These are phyloP conservation scores for Coprinopsis cinerea DNA, from an alignment of 768 basidiomycete genomes.

Conservation along the genomic window DNA sequence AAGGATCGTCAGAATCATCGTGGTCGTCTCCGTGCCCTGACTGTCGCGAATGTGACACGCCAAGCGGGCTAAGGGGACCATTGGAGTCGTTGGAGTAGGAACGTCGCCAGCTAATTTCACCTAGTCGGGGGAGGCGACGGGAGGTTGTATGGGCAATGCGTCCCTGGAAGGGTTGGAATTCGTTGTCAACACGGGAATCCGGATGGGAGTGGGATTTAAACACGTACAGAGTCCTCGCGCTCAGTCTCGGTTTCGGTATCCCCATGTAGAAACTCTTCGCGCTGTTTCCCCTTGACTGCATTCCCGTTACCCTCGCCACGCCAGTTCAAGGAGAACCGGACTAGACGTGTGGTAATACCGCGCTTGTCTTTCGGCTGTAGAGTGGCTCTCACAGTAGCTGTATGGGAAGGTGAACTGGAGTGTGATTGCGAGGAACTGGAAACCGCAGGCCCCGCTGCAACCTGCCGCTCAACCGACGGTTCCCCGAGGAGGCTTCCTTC, in stretches of 20 bases:
- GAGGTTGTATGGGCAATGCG: too few species aligned
- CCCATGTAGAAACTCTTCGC: conserved; percentile 49
- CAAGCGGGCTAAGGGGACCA: neutral
- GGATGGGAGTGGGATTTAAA: conserved; percentile 21
- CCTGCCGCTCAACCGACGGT: too few species aligned
- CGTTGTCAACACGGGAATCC: neutral
- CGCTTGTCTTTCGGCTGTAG: neutral
- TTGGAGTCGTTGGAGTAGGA: neutral
- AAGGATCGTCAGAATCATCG: conserved; percentile 40
- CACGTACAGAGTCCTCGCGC: conserved; percentile 69
- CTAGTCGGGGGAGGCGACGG: neutral
- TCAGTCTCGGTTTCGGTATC: conserved; percentile 81
- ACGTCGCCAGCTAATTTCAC: neutral
- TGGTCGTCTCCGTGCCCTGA: too few species aligned
- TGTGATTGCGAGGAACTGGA: neutral
- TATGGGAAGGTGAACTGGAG: neutral
- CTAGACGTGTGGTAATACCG: neutral
- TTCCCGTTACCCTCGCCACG: neutral
- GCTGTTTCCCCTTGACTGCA: neutral
- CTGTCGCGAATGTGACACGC: too few species aligned
- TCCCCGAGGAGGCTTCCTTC: neutral
- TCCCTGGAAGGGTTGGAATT: neutral
- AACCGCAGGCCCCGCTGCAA: too few species aligned
- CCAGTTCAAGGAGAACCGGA: neutral
- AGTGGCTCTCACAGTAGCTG: neutral